phyloP scores from a whole-genome alignment of 176 grass and related monocot species.

The Oryza meyeriana region DNA sequence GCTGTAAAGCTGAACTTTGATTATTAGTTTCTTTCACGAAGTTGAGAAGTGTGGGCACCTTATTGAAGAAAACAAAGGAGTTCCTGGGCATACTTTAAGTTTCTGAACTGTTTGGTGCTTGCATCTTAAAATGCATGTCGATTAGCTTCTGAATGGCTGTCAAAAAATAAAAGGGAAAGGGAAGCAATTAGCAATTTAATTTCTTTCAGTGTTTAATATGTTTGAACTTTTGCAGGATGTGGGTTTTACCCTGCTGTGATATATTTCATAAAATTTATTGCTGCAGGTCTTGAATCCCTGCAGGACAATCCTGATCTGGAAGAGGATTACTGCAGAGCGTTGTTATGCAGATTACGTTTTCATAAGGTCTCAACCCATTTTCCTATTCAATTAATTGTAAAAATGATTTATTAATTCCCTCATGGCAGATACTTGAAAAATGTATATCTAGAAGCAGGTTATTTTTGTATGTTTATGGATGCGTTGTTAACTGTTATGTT shows the following conservation, averaged over 20 bases:
- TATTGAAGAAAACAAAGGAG: background rate
- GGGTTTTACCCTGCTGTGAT: conserved; percentile 5
- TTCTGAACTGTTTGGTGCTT: background rate
- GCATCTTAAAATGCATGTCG: background rate
- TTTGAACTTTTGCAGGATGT: conserved; percentile 2
- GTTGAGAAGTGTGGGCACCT: background rate
- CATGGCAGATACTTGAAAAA: background rate
- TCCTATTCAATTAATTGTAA: conserved; percentile 41
- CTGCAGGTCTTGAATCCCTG: conserved; percentile 82
- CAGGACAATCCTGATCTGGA: conserved; percentile 87
- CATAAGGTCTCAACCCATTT: conserved; percentile 96
- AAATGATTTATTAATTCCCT: conserved; percentile 20
- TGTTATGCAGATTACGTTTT: conserved; percentile 99
- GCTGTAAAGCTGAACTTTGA: background rate
- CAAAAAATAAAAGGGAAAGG: background rate
- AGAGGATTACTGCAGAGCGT: conserved; percentile 84
- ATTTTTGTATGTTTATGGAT: conserved; percentile 24
- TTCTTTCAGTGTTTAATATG: background rate
- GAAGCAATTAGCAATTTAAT: conserved; percentile 13
- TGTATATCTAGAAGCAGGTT: conserved; percentile 1
- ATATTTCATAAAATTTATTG: conserved; percentile 21
- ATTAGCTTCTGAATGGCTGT: background rate
- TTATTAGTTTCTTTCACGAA: background rate
- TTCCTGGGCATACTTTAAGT: conserved; percentile 10
- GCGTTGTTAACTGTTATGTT: background rate